Base-by-base conservation (phyloP, 768 basidiomycete genomes). In the Amanita polypyramis region DNA sequence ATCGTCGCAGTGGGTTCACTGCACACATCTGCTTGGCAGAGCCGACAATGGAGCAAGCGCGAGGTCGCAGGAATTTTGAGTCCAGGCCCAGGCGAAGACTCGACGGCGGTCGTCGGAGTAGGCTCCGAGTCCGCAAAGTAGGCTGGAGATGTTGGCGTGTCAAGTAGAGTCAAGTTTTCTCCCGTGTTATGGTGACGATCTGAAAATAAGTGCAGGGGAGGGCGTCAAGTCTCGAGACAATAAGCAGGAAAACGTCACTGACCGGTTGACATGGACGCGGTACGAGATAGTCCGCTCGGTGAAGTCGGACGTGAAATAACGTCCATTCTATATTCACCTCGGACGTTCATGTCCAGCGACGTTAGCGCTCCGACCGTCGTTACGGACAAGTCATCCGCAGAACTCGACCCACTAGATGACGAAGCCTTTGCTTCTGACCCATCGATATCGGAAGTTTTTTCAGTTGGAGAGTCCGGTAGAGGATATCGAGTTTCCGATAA, bases 1-100 rank as follows among this genome's bases (percentile, higher is more conserved):
- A 77, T 73, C 3, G 75, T 79, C 17, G 72, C 78, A 2, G 75
- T 79, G 38, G 72, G 68, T 50, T 78, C 70, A 30, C 70, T 67
- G 45, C 75, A 76, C 1, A 70, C 67, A 45, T 79, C 70, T 20
- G 62, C 57, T 4, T 65, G 61, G 52, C 78, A 80, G 1, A 69
- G 59, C 21, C 80, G 69, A 48, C 76, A 80, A 27, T 27, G 25
- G 25, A 27, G 7, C 25, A 7, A 27, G 7, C 25, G 7, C 25
- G 17, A n/a, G n/a, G n/a, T n/a, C 4, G 6, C 9, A 58, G 55
- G 36, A 56, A 48, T 23, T n/a, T n/a, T n/a, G 39, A 45, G 35
- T 43, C 50, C 6, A 49, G 47, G 4, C 11, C 34, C 14, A 17
- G n/a, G 25, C 14, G 44, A 15, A 12, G 38, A 11, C 8, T 36